Evolutionary conservation across 2,329 filamentous ascomycete species (phyloP).

Genomic region (Venturia oleaginea): DNA sequence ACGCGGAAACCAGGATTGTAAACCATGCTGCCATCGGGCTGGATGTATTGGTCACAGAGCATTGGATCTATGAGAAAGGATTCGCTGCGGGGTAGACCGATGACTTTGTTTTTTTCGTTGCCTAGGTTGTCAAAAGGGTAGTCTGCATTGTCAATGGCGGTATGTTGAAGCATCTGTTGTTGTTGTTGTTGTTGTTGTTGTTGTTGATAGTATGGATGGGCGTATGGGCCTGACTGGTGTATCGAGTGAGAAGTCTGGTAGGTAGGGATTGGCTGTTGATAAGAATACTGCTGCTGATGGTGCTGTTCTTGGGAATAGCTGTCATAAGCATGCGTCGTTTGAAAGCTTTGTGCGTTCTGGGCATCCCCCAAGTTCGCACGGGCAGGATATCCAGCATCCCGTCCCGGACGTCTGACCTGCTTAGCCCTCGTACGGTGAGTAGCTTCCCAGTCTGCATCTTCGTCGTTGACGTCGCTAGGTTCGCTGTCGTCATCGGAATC

Average conservation of each 20-base stretch:
- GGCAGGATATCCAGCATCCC: slow-evolving; percentile 21
- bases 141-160: background rate
- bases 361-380: slow-evolving; percentile 11
- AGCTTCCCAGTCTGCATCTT: slow-evolving; percentile 27
- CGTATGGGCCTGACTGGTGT: background rate
- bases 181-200: background rate
- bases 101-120: slow-evolving; percentile 6
- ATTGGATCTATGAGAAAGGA: slow-evolving; percentile 8
- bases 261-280: background rate
- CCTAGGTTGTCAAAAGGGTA: background rate
- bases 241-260: slow-evolving; percentile 2
- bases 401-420: slow-evolving; percentile 20
- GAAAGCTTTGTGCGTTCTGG: slow-evolving; percentile 1
- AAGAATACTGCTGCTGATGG: background rate
- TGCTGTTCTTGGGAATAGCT: slow-evolving; percentile 13
- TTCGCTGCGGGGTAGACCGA: slow-evolving; percentile 8
- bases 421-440: slow-evolving; percentile 15
- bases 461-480: slow-evolving; percentile 33
- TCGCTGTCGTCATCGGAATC: slow-evolving; percentile 30
- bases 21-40: background rate
- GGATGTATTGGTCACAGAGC: slow-evolving; percentile 8
- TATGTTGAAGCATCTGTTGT: slow-evolving; percentile 7
- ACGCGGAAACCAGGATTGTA: background rate
- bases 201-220: slow-evolving; percentile 8
- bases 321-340: background rate